Evolutionary conservation across 768 basidiomycete species (phyloP).

Genomic region (Lentinus tigrinus): DNA sequence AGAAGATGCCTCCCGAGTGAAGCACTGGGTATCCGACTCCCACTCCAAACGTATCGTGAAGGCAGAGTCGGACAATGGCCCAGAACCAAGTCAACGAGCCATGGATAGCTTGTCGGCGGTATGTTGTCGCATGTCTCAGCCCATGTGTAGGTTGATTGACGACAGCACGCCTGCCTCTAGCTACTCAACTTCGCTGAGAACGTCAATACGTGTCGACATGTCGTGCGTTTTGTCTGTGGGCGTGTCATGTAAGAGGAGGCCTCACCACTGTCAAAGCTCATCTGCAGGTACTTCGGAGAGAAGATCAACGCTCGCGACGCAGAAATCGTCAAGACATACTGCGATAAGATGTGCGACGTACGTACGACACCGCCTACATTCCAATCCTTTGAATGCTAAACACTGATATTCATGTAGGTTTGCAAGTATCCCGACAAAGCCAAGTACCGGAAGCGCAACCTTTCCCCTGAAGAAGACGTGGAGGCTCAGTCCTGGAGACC

Average conservation of each 20-base stretch:
- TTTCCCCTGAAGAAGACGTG: slow-evolving; percentile 43
- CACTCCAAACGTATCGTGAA: slow-evolving; percentile 44
- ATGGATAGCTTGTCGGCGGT: slow-evolving; percentile 64
- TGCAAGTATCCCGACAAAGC: slow-evolving; percentile 79
- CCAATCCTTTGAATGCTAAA: no score
- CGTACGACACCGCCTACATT: no score
- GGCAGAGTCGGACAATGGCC: slow-evolving; percentile 46
- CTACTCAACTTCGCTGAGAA: slow-evolving; percentile 59
- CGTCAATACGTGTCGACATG: slow-evolving; percentile 61
- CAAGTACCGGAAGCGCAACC: slow-evolving; percentile 43
- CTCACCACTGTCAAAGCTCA: slow-evolving; percentile 41
- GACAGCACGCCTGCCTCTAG: slow-evolving; percentile 24
- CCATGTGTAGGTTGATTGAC: slow-evolving; percentile 15
- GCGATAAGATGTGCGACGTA: slow-evolving; percentile 82
- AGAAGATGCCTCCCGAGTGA: slow-evolving; percentile 66
- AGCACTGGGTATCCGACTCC: slow-evolving; percentile 46
- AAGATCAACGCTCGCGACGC: slow-evolving; percentile 48
- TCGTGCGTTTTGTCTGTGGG: slow-evolving; percentile 41
- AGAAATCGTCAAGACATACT: slow-evolving; percentile 49
- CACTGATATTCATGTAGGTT: no score
- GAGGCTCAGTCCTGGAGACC: slow-evolving; percentile 16
- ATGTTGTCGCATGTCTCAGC: slow-evolving; percentile 27
- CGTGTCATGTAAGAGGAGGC: slow-evolving; percentile 25
- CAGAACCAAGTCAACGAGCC: slow-evolving; percentile 65
- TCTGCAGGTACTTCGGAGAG: slow-evolving; percentile 85